Evolutionary conservation across 2,329 filamentous ascomycete genomes (phyloP).

Genomic region (Volutella citrinella): DNA sequence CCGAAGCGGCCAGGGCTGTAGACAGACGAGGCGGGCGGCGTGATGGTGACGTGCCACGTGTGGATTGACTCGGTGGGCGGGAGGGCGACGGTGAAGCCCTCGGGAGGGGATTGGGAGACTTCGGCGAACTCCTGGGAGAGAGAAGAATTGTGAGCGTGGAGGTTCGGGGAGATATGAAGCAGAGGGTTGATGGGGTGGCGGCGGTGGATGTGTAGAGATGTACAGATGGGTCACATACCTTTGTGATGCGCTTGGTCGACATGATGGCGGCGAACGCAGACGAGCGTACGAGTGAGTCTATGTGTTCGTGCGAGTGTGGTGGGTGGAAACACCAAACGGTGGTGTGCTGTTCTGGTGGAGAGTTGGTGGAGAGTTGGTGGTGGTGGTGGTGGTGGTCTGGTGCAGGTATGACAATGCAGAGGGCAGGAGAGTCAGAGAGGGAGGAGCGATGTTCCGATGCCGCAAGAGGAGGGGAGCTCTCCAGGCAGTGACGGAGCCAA

Average conservation of each 20-base stretch:
- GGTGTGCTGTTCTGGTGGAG: constrained; percentile 1
- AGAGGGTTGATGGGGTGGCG: background rate
- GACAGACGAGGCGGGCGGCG: constrained; percentile 41
- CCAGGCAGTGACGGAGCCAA: too few species aligned
- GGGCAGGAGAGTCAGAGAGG: too few species aligned
- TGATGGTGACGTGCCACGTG: constrained; percentile 49
- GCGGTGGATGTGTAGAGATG: background rate
- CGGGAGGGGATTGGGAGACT: constrained; percentile 44
- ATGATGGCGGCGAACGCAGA: constrained; percentile 32
- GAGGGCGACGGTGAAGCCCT: constrained; percentile 46
- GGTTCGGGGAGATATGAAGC: background rate
- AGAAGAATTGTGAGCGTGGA: constrained; percentile 5
- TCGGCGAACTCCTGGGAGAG: constrained; percentile 50
- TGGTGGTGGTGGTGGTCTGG: constrained; percentile 6
- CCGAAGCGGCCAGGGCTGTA: constrained; percentile 70
- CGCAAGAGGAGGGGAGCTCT: too few species aligned
- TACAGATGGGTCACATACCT: constrained; percentile 31
- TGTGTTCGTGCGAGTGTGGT: constrained; percentile 7
- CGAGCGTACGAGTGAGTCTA: too few species aligned
- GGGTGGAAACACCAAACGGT: constrained; percentile 1
- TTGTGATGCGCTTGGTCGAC: constrained; percentile 45
- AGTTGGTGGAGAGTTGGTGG: background rate
- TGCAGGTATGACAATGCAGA: too few species aligned
- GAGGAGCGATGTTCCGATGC: too few species aligned
- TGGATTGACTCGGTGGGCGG: constrained; percentile 46